Evolutionary conservation across 2,329 filamentous ascomycete species (phyloP).

Genomic region (Diplocarpon mali): DNA sequence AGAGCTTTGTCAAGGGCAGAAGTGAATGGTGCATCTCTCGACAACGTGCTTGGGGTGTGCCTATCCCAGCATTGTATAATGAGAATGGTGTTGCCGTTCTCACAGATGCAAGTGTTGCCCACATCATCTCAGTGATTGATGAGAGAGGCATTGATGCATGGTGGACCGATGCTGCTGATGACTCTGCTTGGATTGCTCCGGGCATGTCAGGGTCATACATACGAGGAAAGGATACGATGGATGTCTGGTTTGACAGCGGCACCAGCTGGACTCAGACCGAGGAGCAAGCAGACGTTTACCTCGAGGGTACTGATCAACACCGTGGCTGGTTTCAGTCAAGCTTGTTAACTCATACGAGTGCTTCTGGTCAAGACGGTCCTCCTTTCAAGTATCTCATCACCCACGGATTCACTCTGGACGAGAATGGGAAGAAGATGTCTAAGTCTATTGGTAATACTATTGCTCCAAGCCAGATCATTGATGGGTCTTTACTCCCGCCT

Average conservation of each 20-base stretch:
- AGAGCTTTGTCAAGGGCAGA: conserved; percentile 76
- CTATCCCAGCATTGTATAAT: conserved; percentile 83
- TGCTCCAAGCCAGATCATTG: conserved; percentile 70
- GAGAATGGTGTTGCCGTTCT: conserved; percentile 64
- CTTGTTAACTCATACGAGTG: conserved; percentile 63
- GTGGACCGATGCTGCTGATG: conserved; percentile 76
- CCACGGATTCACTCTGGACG: conserved; percentile 87
- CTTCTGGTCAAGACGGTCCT: conserved; percentile 35
- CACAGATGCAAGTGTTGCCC: conserved; percentile 65
- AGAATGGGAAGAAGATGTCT: conserved; percentile 93
- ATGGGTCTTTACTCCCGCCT: conserved; percentile 65
- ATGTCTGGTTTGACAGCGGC: conserved; percentile 98
- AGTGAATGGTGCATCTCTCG: conserved; percentile 98
- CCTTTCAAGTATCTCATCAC: conserved; percentile 89
- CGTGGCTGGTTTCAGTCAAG: conserved; percentile 98
- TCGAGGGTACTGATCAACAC: conserved; percentile 93
- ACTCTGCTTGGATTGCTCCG: conserved; percentile 65
- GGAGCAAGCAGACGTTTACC: conserved; percentile 67
- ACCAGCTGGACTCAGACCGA: conserved; percentile 69
- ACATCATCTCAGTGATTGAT: conserved; percentile 72
- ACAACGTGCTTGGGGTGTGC: conserved; percentile 91
- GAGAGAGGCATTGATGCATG: conserved; percentile 79
- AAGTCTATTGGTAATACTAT: conserved; percentile 91
- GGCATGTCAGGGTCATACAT: conserved; percentile 50
- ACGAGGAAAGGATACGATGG: conserved; percentile 91